Base-by-base conservation (phyloP, 2,329 filamentous ascomycete species). In the Helicocarpus griseus region DNA sequence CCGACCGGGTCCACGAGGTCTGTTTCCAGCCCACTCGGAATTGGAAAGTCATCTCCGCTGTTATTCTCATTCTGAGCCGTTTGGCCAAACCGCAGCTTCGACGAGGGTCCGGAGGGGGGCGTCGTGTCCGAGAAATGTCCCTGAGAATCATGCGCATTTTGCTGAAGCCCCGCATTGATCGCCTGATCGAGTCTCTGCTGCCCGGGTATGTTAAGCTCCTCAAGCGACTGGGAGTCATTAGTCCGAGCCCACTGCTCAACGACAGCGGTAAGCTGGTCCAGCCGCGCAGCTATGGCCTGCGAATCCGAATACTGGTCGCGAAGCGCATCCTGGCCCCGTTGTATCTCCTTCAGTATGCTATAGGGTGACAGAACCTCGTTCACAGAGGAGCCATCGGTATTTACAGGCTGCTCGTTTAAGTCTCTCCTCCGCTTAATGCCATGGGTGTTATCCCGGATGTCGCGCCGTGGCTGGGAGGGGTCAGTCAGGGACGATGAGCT, bases 231-330 rank as follows among this genome's bases (percentile, higher is more conserved):
- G 1, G 67, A 52, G 22, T 62, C 65, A 17, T 64, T 60, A 1
- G 60, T 62, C 40, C 67, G 65, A 50, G 67, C 68, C n/a, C 73
- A 55, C 13, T 63, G 61, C 56, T 73, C 71, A 17, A 74, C 69
- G 69, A 74, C 69, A 17, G 65, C 65, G 22, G 70, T 71, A 19
- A 74, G 63, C 33, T 72, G 71, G 52, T 70, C 67, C 35, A 74
- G 57, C 45, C 72, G 68, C 11, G 67, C 62, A 55, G 72, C 69
- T 51, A 74, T 73, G 11, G 67, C 69, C 19, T 67, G 61, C 7
- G 67, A 62, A 38, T 65, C 61, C 11, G 57, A 51, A 47, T 60
- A 66, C 24, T 53, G 51, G 19, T 55, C 50, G 6, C 53, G 49
- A 46, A 59, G 58, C 17, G 62, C 60, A 8, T 43, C 50, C 13